phyloP scores from a whole-genome alignment of 1,284 basidiomycete genomes.

The Leccinum huronense region DNA sequence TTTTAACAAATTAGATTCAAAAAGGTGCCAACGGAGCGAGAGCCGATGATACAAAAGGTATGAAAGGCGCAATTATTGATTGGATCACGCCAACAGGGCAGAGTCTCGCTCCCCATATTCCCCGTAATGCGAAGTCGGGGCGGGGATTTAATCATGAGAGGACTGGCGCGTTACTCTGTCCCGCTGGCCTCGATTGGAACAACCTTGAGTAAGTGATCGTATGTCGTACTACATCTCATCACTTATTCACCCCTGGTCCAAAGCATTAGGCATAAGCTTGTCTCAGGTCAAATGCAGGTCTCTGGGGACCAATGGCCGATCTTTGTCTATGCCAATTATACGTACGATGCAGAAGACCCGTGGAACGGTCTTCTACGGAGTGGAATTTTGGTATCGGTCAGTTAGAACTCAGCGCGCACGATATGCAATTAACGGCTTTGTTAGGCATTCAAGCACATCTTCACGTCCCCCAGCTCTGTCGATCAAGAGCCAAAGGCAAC shows the following conservation, averaged over 20 bases:
- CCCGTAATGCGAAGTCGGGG: not conserved
- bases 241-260: not conserved
- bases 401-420: too few relatives aligned
- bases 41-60: slow-evolving; percentile 4
- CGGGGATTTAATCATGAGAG: slow-evolving; percentile 1
- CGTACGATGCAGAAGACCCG: not conserved
- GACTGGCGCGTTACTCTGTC: not conserved
- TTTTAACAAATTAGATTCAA: not conserved
- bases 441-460: too few relatives aligned
- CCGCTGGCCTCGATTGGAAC: slow-evolving; percentile 1
- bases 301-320: slow-evolving; percentile 3
- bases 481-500: too few relatives aligned
- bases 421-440: too few relatives aligned
- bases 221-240: not conserved
- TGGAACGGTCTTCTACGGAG: not conserved
- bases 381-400: slow-evolving; percentile 1
- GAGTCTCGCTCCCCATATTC: not conserved
- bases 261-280: not conserved
- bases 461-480: too few relatives aligned
- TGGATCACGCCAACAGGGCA: slow-evolving; percentile 4
- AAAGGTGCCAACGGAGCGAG: not conserved
- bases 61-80: slow-evolving; percentile 1
- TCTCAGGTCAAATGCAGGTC: not conserved
- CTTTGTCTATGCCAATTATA: slow-evolving; percentile 1
- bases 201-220: slow-evolving; percentile 1